Conservation (phyloP, 2,329 filamentous ascomycete genomes). For the Tolypocladium ophioglossoides region DNA sequence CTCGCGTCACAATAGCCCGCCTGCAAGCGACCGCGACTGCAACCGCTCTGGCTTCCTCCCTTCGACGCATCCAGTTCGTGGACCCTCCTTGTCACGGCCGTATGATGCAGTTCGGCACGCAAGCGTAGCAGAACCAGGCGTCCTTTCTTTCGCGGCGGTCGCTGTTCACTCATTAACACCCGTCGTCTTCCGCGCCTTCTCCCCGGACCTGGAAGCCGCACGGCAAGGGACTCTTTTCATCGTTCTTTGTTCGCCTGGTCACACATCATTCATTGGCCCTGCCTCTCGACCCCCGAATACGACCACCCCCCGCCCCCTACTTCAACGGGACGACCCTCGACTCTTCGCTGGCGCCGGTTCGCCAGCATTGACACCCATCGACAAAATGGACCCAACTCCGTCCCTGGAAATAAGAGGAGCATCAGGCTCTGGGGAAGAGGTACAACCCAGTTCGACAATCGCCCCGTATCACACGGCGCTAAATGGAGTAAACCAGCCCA, state of each 20-base stretch:
- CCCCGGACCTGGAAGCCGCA: neutral
- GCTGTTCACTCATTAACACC: neutral
- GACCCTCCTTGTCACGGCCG: neutral
- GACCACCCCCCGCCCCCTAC: neutral
- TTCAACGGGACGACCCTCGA: neutral
- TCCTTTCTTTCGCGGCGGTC: neutral
- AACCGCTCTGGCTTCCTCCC: neutral
- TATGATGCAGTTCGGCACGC: neutral
- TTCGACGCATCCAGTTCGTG: neutral
- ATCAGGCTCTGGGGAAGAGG: conserved; percentile 14
- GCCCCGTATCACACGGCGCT: conserved; percentile 45
- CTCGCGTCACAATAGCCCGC: neutral
- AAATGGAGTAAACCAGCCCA: conserved; percentile 48
- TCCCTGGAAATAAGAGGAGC: conserved; percentile 19
- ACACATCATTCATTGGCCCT: neutral
- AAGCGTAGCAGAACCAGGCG: conserved; percentile 1
- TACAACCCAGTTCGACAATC: conserved; percentile 35
- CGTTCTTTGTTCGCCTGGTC: neutral
- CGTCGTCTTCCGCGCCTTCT: neutral
- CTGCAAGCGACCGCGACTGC: neutral
- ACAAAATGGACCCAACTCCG: conserved; percentile 23
- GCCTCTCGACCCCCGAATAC: neutral
- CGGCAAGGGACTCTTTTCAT: neutral
- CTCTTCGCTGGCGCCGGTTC: conserved; percentile 8
- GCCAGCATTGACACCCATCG: conserved; percentile 3